These are phyloP conservation scores for Gossypium longicalyx DNA, from an alignment of 345 rosid genomes.

Conservation along the genomic window DNA sequence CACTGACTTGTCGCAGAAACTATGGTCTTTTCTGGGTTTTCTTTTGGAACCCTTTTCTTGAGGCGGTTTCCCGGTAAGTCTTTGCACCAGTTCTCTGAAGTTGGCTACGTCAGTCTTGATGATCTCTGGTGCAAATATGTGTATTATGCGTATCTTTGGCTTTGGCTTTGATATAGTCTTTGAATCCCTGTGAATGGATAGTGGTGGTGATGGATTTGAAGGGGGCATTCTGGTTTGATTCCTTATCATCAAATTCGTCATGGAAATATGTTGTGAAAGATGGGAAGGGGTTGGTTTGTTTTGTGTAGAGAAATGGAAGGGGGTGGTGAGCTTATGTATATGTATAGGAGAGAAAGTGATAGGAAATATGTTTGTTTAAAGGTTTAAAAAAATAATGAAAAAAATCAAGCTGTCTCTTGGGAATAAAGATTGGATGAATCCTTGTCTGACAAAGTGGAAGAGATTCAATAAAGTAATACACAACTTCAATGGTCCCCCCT, in stretches of 20 bases:
- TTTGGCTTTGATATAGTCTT: slow-evolving; percentile 50
- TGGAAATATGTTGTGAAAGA: slow-evolving; percentile 19
- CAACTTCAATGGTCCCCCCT: slow-evolving; percentile 10
- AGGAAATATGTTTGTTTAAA: background rate
- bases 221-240: slow-evolving; percentile 21
- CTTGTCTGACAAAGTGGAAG: slow-evolving; percentile 21
- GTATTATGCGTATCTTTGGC: slow-evolving; percentile 80
- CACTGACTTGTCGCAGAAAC: background rate
- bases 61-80: slow-evolving; percentile 82
- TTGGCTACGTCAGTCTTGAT: slow-evolving; percentile 85
- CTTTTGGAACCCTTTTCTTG: slow-evolving; percentile 21
- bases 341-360: slow-evolving; percentile 12
- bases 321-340: slow-evolving; percentile 14
- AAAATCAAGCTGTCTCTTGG: slow-evolving; percentile 27
- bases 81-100: slow-evolving; percentile 84
- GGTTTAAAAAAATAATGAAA: background rate
- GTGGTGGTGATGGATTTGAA: slow-evolving; percentile 28
- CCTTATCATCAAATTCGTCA: slow-evolving; percentile 38
- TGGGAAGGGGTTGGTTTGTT: slow-evolving; percentile 32
- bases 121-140: slow-evolving; percentile 91
- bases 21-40: slow-evolving; percentile 17
- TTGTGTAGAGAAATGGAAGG: slow-evolving; percentile 23
- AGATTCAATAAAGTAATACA: slow-evolving; percentile 20
- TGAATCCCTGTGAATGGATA: slow-evolving; percentile 47
- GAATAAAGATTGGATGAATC: slow-evolving; percentile 8